Conservation (phyloP, 257 asterid species). For the Rhazya stricta region DNA sequence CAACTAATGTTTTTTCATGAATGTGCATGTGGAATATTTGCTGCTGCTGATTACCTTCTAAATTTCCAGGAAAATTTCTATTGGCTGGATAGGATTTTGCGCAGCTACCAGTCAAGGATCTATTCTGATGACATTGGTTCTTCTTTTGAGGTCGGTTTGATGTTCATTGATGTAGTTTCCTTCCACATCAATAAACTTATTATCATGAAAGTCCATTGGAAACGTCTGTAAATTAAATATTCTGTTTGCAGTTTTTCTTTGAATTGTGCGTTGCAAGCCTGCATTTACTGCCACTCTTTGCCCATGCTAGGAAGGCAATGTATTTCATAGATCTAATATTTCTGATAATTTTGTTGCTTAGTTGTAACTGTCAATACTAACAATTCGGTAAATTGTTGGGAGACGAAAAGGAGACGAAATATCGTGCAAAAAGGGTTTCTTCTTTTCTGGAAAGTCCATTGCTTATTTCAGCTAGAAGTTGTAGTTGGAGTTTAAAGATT, state of each 20-base stretch:
- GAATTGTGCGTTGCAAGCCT: neutral
- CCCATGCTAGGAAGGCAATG: neutral
- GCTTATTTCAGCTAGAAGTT: neutral
- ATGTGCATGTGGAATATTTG: neutral
- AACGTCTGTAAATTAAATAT: neutral
- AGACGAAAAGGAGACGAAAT: neutral
- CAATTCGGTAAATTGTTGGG: neutral
- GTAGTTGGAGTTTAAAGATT: neutral
- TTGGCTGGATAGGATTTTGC: conserved; percentile 87
- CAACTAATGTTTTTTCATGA: neutral
- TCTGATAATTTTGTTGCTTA: neutral
- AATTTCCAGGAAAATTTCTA: conserved; percentile 68
- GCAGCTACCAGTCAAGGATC: conserved; percentile 88
- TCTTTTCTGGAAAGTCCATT: neutral
- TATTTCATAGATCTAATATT: neutral
- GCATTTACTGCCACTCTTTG: neutral
- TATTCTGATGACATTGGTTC: conserved; percentile 77
- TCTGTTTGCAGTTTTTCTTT: neutral
- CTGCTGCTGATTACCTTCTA: conserved; percentile 26
- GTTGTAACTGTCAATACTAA: neutral
- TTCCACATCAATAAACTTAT: neutral
- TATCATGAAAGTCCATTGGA: neutral
- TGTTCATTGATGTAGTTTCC: neutral
- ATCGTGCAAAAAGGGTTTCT: neutral
- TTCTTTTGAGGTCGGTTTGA: conserved; percentile 57